Evolutionary conservation across 495 filamentous ascomycete species (phyloP).

Genomic region (Venustampulla echinocandica): DNA sequence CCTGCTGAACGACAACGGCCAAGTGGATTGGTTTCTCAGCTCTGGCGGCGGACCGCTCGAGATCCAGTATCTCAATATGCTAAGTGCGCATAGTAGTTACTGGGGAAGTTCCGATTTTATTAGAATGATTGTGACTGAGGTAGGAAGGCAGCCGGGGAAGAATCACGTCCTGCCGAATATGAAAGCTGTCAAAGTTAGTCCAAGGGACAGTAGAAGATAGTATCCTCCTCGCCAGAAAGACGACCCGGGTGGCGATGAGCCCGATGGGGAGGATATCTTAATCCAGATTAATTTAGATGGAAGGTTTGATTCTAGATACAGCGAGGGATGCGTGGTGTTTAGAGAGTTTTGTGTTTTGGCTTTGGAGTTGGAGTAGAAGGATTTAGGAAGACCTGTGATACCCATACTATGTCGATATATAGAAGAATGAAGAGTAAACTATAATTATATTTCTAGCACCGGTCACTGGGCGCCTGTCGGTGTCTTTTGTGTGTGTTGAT

Average conservation of each 20-base stretch:
- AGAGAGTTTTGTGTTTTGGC: background rate
- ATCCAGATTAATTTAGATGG: background rate
- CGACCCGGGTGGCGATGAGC: no score
- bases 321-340: background rate
- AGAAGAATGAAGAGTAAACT: background rate
- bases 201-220: no score
- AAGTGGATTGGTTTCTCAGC: slow-evolving; percentile 80
- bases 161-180: slow-evolving; percentile 56
- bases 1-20: slow-evolving; percentile 88
- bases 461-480: no score
- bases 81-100: slow-evolving; percentile 92
- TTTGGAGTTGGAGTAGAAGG: no score
- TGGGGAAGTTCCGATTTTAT: slow-evolving; percentile 84
- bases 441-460: no score
- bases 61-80: slow-evolving; percentile 94
- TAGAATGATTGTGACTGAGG: slow-evolving; percentile 76
- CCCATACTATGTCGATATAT: slow-evolving; percentile 1
- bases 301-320: background rate
- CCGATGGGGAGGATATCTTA: background rate
- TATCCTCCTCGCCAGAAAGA: no score
- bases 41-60: slow-evolving; percentile 76
- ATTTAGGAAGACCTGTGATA: slow-evolving; percentile 14
- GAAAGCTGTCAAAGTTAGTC: slow-evolving; percentile 60
- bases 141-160: slow-evolving; percentile 66
- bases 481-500: no score